Base-by-base conservation (phyloP, 306 rosid genomes). In the Trichosanthes truncata region DNA sequence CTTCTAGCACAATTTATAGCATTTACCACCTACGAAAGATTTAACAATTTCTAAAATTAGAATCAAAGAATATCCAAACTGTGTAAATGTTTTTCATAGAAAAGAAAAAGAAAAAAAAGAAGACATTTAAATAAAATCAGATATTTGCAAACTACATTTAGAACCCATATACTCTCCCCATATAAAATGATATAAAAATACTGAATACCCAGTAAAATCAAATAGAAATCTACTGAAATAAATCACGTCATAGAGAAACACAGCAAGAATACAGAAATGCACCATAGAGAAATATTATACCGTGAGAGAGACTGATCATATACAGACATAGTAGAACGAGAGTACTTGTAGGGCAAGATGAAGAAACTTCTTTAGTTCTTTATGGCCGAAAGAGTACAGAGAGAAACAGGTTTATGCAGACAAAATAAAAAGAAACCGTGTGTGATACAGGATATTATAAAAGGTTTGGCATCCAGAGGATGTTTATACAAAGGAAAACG, bases 1-100 rank as follows among this genome's bases (percentile, higher is more conserved):
- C 97, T 90, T 75, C 97, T 89, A 77, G 94, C 97, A 90, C 97
- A 95, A 88, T 93, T 95, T 82, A 95, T 83, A 73, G 97, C 97
- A 86, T 89, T 91, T 26, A 89, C 94, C 57, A 83, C 89, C 98
- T 95, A 87, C 23, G 77, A 77, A 80, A 43, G 72, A 74, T 21
- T 31, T n/a, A 77, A 84, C 45, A 76, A 63, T 56, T 81, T 33
- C 36, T 80, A 13, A 17, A 35, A 41, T 76, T 51, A 73, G 21
- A 73, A 48, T 53, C 31, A 31, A 26, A 9, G 25, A 78, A 61
- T 13, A 26, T 11, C 18, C 52, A 5, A n/a, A 40, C 31, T 43
- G 12, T 68, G 31, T 38, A 26, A 61, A 29, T 57, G 21, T 40
- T n/a, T 17, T 23, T 23, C 38, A 71, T 23, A 10, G 40, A 45